Percentiles rank a stretch among this genome's conserved stretches.
These are phyloP conservation scores for Magnolia changhungtana DNA, from an alignment of 164 flowering plant species.

Conservation along the genomic window DNA sequence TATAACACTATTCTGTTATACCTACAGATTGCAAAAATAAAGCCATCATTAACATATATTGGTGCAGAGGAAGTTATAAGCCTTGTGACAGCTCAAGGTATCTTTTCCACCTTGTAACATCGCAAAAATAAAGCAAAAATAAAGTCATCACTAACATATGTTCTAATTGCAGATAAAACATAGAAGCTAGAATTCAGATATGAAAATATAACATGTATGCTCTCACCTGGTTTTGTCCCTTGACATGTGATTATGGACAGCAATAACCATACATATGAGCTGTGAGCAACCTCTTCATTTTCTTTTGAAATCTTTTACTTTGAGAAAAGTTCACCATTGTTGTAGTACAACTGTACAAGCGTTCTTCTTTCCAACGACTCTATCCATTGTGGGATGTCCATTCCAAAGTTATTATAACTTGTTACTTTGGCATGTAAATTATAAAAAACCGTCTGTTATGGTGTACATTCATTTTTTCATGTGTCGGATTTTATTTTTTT, in stretches of 20 bases:
- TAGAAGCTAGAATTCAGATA: no score
- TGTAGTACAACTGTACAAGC: not conserved
- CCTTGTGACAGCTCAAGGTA: slow-evolving; percentile 98
- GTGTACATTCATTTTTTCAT: no score
- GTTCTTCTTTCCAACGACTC: not conserved
- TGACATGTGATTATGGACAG: slow-evolving; percentile 54
- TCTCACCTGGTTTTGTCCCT: no score
- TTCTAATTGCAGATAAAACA: no score
- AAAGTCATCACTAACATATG: no score
- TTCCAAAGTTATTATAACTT: no score
- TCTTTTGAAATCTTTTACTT: not conserved
- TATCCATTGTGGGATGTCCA: no score
- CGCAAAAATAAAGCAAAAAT: no score
- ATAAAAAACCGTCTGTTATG: no score
- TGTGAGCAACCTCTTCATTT: slow-evolving; percentile 50
- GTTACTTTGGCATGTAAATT: no score
- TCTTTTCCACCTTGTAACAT: not conserved
- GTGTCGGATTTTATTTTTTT: no score
- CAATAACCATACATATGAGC: slow-evolving; percentile 77
- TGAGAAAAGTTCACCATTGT: not conserved
- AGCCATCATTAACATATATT: slow-evolving; percentile 79
- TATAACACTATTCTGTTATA: not conserved
- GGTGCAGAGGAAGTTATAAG: slow-evolving; percentile 98
- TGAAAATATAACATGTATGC: no score
- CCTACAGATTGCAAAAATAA: slow-evolving; percentile 69